Base-by-base conservation (phyloP, 2,329 filamentous ascomycete genomes). In the Cordyceps farinosa region DNA sequence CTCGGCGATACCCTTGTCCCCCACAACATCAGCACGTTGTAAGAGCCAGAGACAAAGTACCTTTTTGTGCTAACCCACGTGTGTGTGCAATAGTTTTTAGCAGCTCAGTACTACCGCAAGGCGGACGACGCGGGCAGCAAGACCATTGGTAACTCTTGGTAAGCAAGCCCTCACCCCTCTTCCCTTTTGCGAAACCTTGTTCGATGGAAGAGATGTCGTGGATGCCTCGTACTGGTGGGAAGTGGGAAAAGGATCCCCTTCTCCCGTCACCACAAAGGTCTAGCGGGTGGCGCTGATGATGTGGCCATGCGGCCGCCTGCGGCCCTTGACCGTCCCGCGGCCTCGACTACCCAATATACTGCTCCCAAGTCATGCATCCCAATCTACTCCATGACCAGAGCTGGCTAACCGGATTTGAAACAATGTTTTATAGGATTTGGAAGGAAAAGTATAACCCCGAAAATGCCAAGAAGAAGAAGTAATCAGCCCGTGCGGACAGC, bases 71-170 rank as follows among this genome's bases (percentile, higher is more conserved):
- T 56, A 48, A 58, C 55, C 9, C 10, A 48, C 63, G 40, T 42
- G 52, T 64, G 27, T 63, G 60, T 34, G 17, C 76, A 70, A 66
- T 68, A 93, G 90, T 91, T 87, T 79, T 85, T 83, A 70, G 84
- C 95, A 70, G 93, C 95, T 69, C 91, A 90, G 77, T 97, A 97
- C 79, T 92, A 97, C 76, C 91, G 94, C 71, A 84, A 94, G 71
- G 93, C 95, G 44, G 95, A 98, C 78, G 83, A 91, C 72, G 90
- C 88, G 73, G 94, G 94, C 57, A 90, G 88, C 77, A 97, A 96
- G 81, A 92, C 87, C 62, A 81, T 98, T 67, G 95, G 95, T 66
- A 97, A 98, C 79, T 90, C 91, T 70, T 99, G 95, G 94, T 97
- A 88, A 77, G 90, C 6, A 38, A 9, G 30, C 5, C 11, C 22